Base-by-base conservation (phyloP, 768 basidiomycete species). In the Rhizopogon vesiculosus region DNA sequence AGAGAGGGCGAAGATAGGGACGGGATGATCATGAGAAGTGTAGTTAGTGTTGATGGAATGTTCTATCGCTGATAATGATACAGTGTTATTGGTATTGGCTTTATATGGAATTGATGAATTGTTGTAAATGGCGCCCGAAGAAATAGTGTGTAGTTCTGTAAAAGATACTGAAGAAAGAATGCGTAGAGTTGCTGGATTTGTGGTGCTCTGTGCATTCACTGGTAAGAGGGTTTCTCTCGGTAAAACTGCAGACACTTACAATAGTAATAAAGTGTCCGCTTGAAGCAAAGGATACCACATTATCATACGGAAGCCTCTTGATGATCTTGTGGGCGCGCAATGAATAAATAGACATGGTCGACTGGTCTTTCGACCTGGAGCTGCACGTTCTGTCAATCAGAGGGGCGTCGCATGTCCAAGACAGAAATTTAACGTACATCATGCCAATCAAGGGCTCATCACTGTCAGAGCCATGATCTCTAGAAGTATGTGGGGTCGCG, bases 1-100 rank as follows among this genome's bases (percentile, higher is more conserved):
- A 12, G 84, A 84, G 18, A 87, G 72, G 3, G 84, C 75, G 64
- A 82, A 88, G 9, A 86, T 69, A 1, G 88, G 82, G n/a, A 61
- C 69, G 12, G 43, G 46, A 53, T 15, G 55, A 54, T 62, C 56
- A 54, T 62, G 58, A 31, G 18, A 49, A 54, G 31, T 16, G 7
- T 50, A 15, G 51, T 50, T 38, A 35, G 53, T 49, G 45, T 51
- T 49, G 51, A 38, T 49, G 41, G 53, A 40, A 54, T 25, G 4
- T 25, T 71, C 68, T 70, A 74, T 61, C 57, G 60, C 64, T 63
- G 69, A 60, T 72, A 69, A 59, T 72, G 67, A 73, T 78, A 76
- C 72, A 74, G 40, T 66, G 64, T 67, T 63, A 64, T 62, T 67
- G 64, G 69, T 71, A 75, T 59, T 64, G 61, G 62, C 55, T 69